Evolutionary conservation across 2,329 filamentous ascomycete genomes (phyloP), one percentile per base, ranked within the genome.

Genomic region (Alternaria burnsii): DNA sequence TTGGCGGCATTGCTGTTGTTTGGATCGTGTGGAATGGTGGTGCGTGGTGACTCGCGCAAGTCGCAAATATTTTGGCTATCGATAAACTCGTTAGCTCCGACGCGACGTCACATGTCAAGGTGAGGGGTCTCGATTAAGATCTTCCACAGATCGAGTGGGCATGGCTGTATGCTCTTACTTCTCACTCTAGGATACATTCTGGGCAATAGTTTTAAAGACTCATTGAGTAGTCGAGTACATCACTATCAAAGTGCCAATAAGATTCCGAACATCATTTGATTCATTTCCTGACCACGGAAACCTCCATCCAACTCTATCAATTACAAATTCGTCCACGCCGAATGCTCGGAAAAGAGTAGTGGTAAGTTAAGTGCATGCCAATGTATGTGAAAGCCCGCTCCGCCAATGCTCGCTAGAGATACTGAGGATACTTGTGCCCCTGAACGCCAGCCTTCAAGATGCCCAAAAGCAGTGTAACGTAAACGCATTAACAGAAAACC

Each of bases 351-450:
- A 58, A 54, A 56, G 53, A 61, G 62, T 58, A 63, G 60, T 65
- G 63, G 53, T 59, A 66, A 67, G 65, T 66, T 69, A 69, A 61
- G 64, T 76, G 74, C 72, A 76, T 76, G 74, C 71, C 67, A 64
- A 70, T 69, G 68, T 67, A 60, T 68, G 65, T 69, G 54, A 66
- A 73, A 72, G 59, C 73, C 67, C 68, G 73, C 74, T 76, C 75
- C 74, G 65, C 71, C 73, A 69, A 78, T 78, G 76, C 76, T 77
- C 76, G 75, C 75, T 78, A 76, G 72, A 73, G 75, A 76, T 78
- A 61, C 68, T 61, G 68, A 59, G 68, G 56, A 72, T 69, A 67
- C 58, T 65, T 52, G 42, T 67, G 62, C 61, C 56, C 72, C 68
- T 52, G 60, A 75, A 78, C 75, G 75, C 74, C 75, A 59, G 58